These are phyloP conservation scores for Herpetomonas muscarum DNA, from an alignment of 208 protist genomes.

Conservation along the genomic window DNA sequence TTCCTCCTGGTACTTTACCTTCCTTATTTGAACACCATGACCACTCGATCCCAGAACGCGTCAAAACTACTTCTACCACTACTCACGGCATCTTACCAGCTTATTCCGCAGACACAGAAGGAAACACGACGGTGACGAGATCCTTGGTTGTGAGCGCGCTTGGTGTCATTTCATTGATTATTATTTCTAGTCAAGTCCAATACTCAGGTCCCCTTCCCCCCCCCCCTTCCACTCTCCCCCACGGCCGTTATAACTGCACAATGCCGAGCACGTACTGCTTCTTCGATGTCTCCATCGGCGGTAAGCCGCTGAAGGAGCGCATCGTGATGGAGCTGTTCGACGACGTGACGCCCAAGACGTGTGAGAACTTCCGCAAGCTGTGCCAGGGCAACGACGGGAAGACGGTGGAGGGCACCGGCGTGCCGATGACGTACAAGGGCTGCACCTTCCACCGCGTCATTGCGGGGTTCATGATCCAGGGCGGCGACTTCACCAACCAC, in stretches of 20 bases:
- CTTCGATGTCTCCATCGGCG: constrained; percentile 84
- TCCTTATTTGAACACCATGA: too few species aligned
- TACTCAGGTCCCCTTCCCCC: too few species aligned
- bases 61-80: too few species aligned
- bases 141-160: background rate
- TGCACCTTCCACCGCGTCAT: constrained; percentile 95
- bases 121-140: background rate
- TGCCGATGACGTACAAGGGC: constrained; percentile 90
- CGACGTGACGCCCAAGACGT: constrained; percentile 92
- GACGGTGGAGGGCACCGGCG: constrained; percentile 48
- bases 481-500: constrained; percentile 93
- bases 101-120: background rate
- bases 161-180: background rate
- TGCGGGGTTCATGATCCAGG: constrained; percentile 94
- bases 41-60: too few species aligned
- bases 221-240: too few species aligned
- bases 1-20: too few species aligned
- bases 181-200: background rate
- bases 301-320: constrained; percentile 56
- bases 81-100: too few species aligned
- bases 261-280: constrained; percentile 66
- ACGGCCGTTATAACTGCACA: too few species aligned
- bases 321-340: constrained; percentile 93
- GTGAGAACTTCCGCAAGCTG: constrained; percentile 92
- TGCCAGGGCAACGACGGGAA: constrained; percentile 89